Percentiles rank a stretch among this genome's conserved stretches.
Conservation (phyloP, 1,284 basidiomycete species). For the Puccinia novopanici region DNA sequence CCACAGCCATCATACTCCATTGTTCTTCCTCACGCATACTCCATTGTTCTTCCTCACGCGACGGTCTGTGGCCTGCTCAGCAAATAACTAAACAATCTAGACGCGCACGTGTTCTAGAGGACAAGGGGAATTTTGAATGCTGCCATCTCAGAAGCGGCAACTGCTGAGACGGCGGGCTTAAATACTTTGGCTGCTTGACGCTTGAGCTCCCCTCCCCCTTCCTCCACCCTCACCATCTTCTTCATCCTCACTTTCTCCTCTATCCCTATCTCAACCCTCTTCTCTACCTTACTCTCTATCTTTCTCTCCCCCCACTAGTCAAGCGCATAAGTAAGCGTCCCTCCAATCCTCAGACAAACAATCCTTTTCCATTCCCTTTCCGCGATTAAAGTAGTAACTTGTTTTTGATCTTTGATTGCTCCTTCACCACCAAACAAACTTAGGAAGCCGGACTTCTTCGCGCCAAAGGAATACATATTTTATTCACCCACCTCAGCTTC, state of each 20-base stretch:
- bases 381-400: neutral
- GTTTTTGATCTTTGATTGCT: neutral
- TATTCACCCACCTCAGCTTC: neutral
- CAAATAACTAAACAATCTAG: neutral
- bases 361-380: neutral
- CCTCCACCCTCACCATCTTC: neutral
- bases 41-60: neutral
- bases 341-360: neutral
- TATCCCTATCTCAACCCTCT: too few relatives aligned
- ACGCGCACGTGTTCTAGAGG: neutral
- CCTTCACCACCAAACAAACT: too few relatives aligned
- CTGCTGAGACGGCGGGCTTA: neutral
- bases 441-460: neutral
- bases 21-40: too few relatives aligned
- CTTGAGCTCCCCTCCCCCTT: neutral
- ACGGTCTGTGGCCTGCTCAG: neutral
- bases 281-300: too few relatives aligned
- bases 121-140: too few relatives aligned
- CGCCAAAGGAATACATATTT: neutral
- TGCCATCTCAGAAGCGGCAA: too few relatives aligned
- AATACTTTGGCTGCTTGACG: too few relatives aligned
- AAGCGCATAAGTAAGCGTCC: neutral
- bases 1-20: neutral
- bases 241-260: too few relatives aligned
- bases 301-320: neutral